These are phyloP conservation scores for Torrubiellomyces zombiae DNA, from an alignment of 2,329 filamentous ascomycete species.

Conservation along the genomic window DNA sequence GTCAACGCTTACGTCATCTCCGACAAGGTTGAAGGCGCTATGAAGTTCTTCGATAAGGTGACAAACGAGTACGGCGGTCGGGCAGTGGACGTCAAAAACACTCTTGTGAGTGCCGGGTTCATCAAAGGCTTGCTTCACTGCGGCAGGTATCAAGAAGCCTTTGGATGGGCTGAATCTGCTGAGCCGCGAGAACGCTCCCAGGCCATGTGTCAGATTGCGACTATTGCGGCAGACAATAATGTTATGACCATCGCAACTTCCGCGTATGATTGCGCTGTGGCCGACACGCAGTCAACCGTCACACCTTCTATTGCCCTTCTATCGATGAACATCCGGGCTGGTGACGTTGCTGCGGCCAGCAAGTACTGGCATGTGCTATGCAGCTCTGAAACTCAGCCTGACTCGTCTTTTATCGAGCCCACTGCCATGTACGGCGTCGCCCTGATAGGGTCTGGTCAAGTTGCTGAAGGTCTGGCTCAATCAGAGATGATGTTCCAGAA, in stretches of 20 bases:
- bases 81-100: constrained; percentile 48
- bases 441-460: constrained; percentile 69
- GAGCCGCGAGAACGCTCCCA: constrained; percentile 39
- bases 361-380: constrained; percentile 67
- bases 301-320: constrained; percentile 63
- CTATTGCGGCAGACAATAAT: constrained; percentile 64
- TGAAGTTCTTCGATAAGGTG: constrained; percentile 74
- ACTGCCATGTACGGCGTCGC: constrained; percentile 82
- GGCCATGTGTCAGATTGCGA: constrained; percentile 58
- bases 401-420: constrained; percentile 61
- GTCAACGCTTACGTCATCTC: constrained; percentile 77
- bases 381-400: constrained; percentile 40
- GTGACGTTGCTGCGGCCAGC: constrained; percentile 60
- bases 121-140: constrained; percentile 60
- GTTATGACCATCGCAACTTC: constrained; percentile 50
- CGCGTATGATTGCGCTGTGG: constrained; percentile 44
- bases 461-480: constrained; percentile 64
- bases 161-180: constrained; percentile 53
- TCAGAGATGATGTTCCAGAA: constrained; percentile 76
- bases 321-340: constrained; percentile 70
- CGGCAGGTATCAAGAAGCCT: constrained; percentile 55
- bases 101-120: constrained; percentile 57
- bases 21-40: constrained; percentile 63
- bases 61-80: constrained; percentile 42
- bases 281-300: constrained; percentile 30